Conservation (phyloP, 371 early-diverging fungal species). For the Syncephalastrum sp. region DNA sequence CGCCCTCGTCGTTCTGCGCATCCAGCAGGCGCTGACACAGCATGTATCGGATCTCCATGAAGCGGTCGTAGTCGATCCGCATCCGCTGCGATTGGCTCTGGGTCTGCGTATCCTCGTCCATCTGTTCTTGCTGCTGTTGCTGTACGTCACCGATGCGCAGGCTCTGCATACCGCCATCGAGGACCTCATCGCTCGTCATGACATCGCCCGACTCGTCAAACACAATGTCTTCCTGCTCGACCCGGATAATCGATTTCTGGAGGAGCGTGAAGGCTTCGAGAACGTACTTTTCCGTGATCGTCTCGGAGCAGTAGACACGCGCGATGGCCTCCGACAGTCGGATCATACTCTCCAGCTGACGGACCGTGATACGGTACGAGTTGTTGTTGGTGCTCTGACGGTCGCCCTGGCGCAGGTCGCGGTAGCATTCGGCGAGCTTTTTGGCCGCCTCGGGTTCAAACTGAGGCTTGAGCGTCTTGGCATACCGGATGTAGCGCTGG, state of each 20-base stretch:
- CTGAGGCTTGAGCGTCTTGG: slow-evolving; percentile 87
- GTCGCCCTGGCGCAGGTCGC: slow-evolving; percentile 89
- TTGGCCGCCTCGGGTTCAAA: slow-evolving; percentile 71
- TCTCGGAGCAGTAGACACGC: slow-evolving; percentile 72
- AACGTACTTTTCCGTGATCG: slow-evolving; percentile 80
- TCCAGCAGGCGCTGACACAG: slow-evolving; percentile 66
- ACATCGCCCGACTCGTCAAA: slow-evolving; percentile 51
- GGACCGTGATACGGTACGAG: slow-evolving; percentile 97
- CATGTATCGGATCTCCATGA: slow-evolving; percentile 73
- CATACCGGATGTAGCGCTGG: slow-evolving; percentile 85
- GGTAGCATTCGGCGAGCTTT: slow-evolving; percentile 85
- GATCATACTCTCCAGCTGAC: slow-evolving; percentile 98
- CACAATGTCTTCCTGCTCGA: slow-evolving; percentile 88
- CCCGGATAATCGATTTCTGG: slow-evolving; percentile 89
- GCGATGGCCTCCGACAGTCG: slow-evolving; percentile 98
- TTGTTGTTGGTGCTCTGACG: slow-evolving; percentile 72
- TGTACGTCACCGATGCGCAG: slow-evolving; percentile 10
- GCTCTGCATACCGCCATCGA: slow-evolving; percentile 26
- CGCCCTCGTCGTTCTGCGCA: slow-evolving; percentile 23
- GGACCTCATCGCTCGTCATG: slow-evolving; percentile 37
- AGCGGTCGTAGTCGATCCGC: slow-evolving; percentile 76
- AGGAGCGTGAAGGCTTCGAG: slow-evolving; percentile 92
- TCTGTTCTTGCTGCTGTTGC: slow-evolving; percentile 19
- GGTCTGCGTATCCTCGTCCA: slow-evolving; percentile 26
- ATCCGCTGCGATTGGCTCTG: slow-evolving; percentile 22